Base-by-base conservation (phyloP, 805 yeast species). In the fission yeast (Schizosaccharomyces pombe) region DNA sequence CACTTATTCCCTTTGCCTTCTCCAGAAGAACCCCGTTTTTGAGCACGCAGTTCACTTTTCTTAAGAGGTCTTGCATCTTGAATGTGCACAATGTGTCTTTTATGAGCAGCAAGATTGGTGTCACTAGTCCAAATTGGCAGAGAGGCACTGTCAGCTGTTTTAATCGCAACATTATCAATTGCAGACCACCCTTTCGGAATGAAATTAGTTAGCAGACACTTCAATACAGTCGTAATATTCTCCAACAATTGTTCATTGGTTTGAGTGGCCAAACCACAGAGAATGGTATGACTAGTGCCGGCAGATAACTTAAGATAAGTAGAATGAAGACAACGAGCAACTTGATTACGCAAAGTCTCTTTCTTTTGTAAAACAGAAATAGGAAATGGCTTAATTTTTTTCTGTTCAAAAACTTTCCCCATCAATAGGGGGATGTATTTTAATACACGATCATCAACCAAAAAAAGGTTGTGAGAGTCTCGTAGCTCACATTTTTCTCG, bases 401-500 rank as follows among this genome's bases (percentile, higher is more conserved):
- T 67, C 53, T 72, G 72, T 64, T 78, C 82, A 63, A 86, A 91
- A 2, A 76, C 71, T 68, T 84, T 83, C 56, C 96, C 95, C 59
- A 91, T 70, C 40, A 83, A 68, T 61, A 79, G 77, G 52, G 98
- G 97, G 68, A 91, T 73, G 57, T 83, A 71, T 29, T 86, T 78
- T 55, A 85, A 72, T 51, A 87, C 71, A 37, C 80, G 78, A 58
- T 86, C 95, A 68, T 91, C 97, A 54, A 84, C 79, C 43, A 91
- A 64, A 66, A 91, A 84, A 57, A 85, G 59, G 61, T 86, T 93
- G 64, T 76, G 83, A 56, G 77, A 78, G 14, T 72, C 65, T 47
- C 74, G 67, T 57, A 91, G 76, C 58, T 78, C 79, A 65, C 96
- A 79, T 65, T 86, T 79, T 57, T 86, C 80, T 67, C 91, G 96